Conservation (phyloP, 1,284 basidiomycete genomes). For the Ustilago curta region DNA sequence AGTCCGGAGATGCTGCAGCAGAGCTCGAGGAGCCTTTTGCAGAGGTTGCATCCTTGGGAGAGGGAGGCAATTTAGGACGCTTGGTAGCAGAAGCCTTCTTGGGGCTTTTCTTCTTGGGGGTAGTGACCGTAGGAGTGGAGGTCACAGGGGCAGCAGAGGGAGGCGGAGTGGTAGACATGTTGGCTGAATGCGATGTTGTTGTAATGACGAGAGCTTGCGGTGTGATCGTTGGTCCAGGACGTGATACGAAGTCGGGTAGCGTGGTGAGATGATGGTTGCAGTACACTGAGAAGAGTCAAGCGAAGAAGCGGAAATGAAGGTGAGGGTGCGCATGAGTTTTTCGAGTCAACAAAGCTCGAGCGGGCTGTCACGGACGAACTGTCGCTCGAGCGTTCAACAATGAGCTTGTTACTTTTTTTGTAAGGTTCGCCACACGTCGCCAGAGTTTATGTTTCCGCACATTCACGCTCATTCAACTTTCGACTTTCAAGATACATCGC, state of each 20-base stretch:
- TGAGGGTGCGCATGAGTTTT: not conserved
- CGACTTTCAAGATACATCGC: not conserved
- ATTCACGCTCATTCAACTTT: slow-evolving; percentile 6
- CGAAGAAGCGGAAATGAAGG: not conserved
- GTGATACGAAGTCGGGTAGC: not conserved
- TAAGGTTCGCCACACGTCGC: slow-evolving; percentile 15
- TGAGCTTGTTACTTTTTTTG: not conserved
- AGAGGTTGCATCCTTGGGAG: not conserved
- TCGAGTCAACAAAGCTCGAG: not conserved
- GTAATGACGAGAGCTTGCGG: not conserved
- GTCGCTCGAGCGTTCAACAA: not conserved
- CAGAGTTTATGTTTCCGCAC: not conserved
- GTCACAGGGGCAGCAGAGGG: slow-evolving; percentile 4
- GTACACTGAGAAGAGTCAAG: not conserved
- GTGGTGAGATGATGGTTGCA: not conserved
- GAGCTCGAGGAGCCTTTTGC: not conserved
- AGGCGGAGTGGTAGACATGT: slow-evolving; percentile 19
- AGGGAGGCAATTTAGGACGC: not conserved
- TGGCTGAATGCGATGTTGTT: not conserved
- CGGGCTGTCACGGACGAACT: not conserved
- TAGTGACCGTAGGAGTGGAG: slow-evolving; percentile 1
- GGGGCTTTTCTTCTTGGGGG: slow-evolving; percentile 11
- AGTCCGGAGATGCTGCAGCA: not conserved
- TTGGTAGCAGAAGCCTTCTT: slow-evolving; percentile 5
- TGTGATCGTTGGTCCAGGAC: not conserved